Conservation (phyloP, 2,329 filamentous ascomycete genomes). For the Pseudopithomyces maydicus region DNA sequence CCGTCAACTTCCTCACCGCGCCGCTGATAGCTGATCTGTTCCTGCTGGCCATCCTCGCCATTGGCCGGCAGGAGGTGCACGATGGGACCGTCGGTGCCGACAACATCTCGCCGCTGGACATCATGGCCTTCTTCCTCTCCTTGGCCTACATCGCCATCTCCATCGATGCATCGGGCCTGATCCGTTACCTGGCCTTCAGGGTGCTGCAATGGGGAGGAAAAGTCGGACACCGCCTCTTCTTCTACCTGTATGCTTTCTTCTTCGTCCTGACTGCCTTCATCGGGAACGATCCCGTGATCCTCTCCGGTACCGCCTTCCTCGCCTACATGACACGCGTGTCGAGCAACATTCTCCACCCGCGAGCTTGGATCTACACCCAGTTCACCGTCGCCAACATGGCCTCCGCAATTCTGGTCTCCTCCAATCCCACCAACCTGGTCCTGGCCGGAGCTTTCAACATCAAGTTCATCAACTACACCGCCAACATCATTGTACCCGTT, state of each 20-base stretch:
- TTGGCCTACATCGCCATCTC: constrained; percentile 78
- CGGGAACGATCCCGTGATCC: constrained; percentile 76
- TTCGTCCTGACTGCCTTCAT: constrained; percentile 70
- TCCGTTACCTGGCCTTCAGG: constrained; percentile 72
- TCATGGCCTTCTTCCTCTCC: constrained; percentile 76
- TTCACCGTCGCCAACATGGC: constrained; percentile 75
- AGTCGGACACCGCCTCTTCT: constrained; percentile 70
- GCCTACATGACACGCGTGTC: constrained; percentile 79
- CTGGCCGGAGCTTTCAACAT: constrained; percentile 74
- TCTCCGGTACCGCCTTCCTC: constrained; percentile 75
- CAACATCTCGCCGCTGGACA: constrained; percentile 71
- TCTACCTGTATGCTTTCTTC: constrained; percentile 76
- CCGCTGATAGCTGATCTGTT: constrained; percentile 74
- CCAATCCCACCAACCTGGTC: constrained; percentile 77
- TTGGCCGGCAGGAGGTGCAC: constrained; percentile 69
- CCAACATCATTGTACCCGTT: constrained; percentile 78
- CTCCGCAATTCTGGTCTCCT: constrained; percentile 77
- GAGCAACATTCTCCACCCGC: constrained; percentile 71
- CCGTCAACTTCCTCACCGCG: constrained; percentile 73
- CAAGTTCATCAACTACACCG: constrained; percentile 74
- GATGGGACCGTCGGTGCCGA: constrained; percentile 70
- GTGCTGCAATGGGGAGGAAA: constrained; percentile 71
- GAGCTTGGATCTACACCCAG: constrained; percentile 75
- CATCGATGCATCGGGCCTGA: constrained; percentile 75
- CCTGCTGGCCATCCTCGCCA: constrained; percentile 70